These are phyloP conservation scores for Microsporum audouinii DNA, from an alignment of 2,329 filamentous ascomycete species.

Conservation along the genomic window DNA sequence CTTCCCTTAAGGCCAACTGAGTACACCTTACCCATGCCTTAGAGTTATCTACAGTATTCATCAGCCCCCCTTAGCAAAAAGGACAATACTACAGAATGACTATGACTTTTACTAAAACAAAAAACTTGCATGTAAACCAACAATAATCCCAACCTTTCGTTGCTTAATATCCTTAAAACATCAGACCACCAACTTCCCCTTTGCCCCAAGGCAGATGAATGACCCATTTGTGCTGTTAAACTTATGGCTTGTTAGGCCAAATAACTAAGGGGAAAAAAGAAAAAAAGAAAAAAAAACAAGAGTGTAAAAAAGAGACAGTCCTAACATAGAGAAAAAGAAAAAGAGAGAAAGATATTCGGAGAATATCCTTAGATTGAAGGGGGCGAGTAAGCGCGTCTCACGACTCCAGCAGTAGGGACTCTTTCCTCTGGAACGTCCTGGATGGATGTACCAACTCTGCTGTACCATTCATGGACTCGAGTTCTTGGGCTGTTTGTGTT, in stretches of 20 bases:
- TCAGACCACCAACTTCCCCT: neutral
- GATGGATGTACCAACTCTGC: neutral
- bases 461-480: conserved; percentile 3
- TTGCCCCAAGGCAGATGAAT: neutral
- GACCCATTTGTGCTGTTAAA: neutral
- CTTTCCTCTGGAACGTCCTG: neutral
- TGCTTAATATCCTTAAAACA: neutral
- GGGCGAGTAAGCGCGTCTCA: neutral
- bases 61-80: neutral
- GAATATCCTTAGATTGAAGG: neutral
- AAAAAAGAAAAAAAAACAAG: neutral
- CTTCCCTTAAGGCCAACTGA: neutral
- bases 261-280: neutral
- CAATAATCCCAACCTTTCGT: neutral
- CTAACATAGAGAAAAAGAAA: neutral
- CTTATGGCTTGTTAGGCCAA: neutral
- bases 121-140: neutral
- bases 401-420: neutral
- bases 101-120: neutral
- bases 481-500: conserved; percentile 3
- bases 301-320: no score
- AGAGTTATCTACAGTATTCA: neutral
- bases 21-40: neutral
- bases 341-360: neutral
- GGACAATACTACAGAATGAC: neutral